Conservation (phyloP, 805 yeast genomes). For the Candida insectorum region DNA sequence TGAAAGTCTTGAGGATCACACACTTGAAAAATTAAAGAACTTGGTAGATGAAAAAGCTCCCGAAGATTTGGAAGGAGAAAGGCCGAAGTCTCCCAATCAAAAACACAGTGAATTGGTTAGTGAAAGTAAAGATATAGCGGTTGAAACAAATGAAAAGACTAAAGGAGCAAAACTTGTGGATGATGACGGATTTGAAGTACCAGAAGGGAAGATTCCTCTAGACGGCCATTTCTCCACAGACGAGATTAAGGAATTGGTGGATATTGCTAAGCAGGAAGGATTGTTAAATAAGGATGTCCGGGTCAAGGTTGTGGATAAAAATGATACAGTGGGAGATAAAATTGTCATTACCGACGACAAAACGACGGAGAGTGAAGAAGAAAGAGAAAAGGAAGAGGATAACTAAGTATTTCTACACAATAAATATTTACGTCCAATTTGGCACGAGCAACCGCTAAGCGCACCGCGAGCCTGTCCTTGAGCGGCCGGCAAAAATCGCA, state of each 20-base stretch:
- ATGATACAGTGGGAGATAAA: slow-evolving; percentile 26
- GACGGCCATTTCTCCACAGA: slow-evolving; percentile 39
- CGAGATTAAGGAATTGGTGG: slow-evolving; percentile 29
- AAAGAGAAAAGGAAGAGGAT: slow-evolving; percentile 3
- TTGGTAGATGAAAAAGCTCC: slow-evolving; percentile 19
- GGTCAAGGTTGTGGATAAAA: slow-evolving; percentile 21
- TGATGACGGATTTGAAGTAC: slow-evolving; percentile 34
- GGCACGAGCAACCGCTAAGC: no score
- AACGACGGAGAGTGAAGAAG: slow-evolving; percentile 5
- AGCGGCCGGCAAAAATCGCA: no score
- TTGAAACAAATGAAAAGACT: slow-evolving; percentile 2
- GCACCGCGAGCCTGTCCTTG: no score
- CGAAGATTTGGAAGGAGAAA: background rate
- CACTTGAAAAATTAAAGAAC: slow-evolving; percentile 23
- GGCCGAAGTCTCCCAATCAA: slow-evolving; percentile 6
- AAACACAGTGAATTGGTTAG: slow-evolving; percentile 3
- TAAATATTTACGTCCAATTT: no score
- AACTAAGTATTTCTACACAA: no score
- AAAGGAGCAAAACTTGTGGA: slow-evolving; percentile 15
- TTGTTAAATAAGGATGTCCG: slow-evolving; percentile 21
- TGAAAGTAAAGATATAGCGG: background rate
- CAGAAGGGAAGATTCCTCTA: slow-evolving; percentile 35
- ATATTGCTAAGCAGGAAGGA: slow-evolving; percentile 29
- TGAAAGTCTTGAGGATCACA: slow-evolving; percentile 11
- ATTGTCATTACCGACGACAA: slow-evolving; percentile 21